Evolutionary conservation across 108 stramenopile species (phyloP).

Genomic region (Cyclotella distinguenda): DNA sequence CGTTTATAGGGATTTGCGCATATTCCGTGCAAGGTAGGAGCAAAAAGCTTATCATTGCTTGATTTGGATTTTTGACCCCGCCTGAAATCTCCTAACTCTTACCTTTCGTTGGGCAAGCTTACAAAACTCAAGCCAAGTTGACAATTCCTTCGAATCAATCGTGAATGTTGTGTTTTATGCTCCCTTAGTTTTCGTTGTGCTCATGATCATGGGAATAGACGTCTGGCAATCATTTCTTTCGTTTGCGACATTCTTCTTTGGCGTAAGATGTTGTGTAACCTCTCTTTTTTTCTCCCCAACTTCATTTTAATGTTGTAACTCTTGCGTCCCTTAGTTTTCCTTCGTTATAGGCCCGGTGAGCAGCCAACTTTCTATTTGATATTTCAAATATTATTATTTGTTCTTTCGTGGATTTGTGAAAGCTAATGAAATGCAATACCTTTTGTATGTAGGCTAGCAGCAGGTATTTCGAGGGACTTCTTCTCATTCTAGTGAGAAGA

Average conservation of each 20-base stretch:
- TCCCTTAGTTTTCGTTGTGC: slow-evolving; percentile 41
- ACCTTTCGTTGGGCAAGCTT: slow-evolving; percentile 44
- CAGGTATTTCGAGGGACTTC: slow-evolving; percentile 62
- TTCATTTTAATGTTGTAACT: background rate
- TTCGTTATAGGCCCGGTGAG: slow-evolving; percentile 65
- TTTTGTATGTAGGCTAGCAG: no score
- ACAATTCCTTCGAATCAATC: slow-evolving; percentile 58
- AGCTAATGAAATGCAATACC: no score
- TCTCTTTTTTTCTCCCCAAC: background rate
- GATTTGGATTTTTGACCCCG: no score
- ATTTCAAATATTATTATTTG: background rate
- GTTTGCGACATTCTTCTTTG: slow-evolving; percentile 52
- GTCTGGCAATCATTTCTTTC: slow-evolving; percentile 48
- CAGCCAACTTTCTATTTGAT: background rate
- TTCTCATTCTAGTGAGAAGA: slow-evolving; percentile 58
- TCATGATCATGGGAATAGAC: slow-evolving; percentile 47
- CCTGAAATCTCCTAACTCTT: slow-evolving; percentile 72
- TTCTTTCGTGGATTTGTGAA: no score
- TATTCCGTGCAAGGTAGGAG: no score
- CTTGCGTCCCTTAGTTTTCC: slow-evolving; percentile 22
- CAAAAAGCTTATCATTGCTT: no score
- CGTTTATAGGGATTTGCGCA: no score
- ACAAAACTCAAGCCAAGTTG: slow-evolving; percentile 46
- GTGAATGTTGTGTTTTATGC: slow-evolving; percentile 59
- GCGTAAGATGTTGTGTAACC: background rate